Evolutionary conservation across 331 rosid species (phyloP).

Genomic region (Pyrus hybrid): DNA sequence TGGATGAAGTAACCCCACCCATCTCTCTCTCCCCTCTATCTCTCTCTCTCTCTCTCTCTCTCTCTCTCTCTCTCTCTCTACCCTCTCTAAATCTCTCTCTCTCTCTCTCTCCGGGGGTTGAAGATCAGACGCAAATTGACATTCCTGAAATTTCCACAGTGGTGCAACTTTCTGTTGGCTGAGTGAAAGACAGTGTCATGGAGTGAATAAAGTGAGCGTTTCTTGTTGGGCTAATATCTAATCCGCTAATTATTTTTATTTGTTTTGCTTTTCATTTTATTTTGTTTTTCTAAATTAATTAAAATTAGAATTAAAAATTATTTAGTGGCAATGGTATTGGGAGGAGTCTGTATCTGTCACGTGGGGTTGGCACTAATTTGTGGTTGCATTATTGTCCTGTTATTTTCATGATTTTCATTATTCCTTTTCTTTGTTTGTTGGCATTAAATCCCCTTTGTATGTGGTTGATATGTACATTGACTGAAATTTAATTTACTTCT

Average conservation of each 20-base stretch:
- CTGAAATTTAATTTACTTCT: neutral
- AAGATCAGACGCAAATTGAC: constrained; percentile 17
- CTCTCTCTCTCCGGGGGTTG: neutral
- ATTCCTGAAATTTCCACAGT: neutral
- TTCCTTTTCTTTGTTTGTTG: constrained; percentile 1
- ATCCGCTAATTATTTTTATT: neutral
- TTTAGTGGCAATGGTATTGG: constrained; percentile 9
- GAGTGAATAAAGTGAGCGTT: neutral
- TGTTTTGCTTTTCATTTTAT: too few species aligned
- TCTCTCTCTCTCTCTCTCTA: neutral
- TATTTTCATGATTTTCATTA: neutral
- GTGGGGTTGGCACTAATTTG: neutral
- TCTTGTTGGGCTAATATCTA: neutral
- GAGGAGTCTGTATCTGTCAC: constrained; percentile 15
- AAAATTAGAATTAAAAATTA: neutral
- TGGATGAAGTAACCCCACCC: constrained; percentile 96
- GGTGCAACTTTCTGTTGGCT: neutral
- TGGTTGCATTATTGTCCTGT: constrained; percentile 19
- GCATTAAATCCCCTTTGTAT: too few species aligned
- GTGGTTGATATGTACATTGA: neutral
- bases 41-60: neutral
- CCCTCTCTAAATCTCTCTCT: too few species aligned
- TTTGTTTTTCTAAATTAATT: neutral
- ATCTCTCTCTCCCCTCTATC: constrained; percentile 10
- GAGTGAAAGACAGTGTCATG: neutral